Base-by-base conservation (phyloP, 192 early-diverging fungal species). In the Mortierella claussenii region DNA sequence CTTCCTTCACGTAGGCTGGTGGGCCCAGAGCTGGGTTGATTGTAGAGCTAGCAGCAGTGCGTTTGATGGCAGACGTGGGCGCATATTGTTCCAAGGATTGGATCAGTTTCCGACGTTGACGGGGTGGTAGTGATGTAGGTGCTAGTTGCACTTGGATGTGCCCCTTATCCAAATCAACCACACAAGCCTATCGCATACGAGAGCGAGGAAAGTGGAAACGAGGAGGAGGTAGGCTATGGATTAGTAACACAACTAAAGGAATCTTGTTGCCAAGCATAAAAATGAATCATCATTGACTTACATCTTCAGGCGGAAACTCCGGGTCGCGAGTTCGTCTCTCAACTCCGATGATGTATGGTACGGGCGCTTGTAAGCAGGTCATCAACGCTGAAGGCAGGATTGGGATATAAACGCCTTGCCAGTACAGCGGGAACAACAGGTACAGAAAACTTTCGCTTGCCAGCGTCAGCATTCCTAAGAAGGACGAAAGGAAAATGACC, bases 391-490 rank as follows among this genome's bases (percentile, higher is more conserved):
- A 82, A 0, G 93, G 93, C 5, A 94, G 69, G 17, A 94, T 81
- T 12, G 93, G 93, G 26, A 94, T 91, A 34, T 89, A 87, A 4
- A 93, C 90, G 45, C 90, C 89, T 60, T 90, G 92, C 92, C 92
- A 94, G 30, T 84, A 87, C 17, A 94, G 69, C 5, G 93, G 93
- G 58, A 88, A 94, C 26, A 93, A 62, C 4, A 92, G 66, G 43
- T 87, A 82, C 17, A 81, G 81, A 26, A 93, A 79, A 6, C 84
- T 76, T 57, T 94, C 92, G 49, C 81, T 76, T 0, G 88, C 91
- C 6, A 92, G 51, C 4, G 87, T 88, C 45, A 94, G 79, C 91
- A 94, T 93, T 11, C 86, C 84, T 3, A 82, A 61, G 60, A 91
- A 82, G 0, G 81, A 81, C 3, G 91, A 92, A 13, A 93, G 50